Evolutionary conservation across 2,329 filamentous ascomycete genomes (phyloP).

Genomic region (Pseudophaeomoniella oleicola): DNA sequence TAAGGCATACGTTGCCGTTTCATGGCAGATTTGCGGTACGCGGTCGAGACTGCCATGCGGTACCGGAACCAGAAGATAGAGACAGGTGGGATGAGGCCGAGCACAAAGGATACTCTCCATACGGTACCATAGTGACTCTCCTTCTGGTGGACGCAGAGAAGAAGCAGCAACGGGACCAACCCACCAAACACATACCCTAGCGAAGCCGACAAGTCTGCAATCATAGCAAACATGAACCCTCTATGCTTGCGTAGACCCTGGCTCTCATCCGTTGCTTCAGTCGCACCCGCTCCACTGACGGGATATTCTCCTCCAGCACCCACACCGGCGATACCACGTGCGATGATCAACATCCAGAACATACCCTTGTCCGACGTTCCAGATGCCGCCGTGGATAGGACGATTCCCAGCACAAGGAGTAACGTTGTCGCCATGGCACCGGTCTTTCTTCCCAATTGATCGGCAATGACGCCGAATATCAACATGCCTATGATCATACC

Average conservation of each 20-base stretch:
- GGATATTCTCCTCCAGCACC: conserved; percentile 28
- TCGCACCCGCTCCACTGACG: conserved; percentile 26
- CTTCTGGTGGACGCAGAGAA: conserved; percentile 33
- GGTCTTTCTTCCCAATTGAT: conserved; percentile 34
- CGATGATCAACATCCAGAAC: conserved; percentile 37
- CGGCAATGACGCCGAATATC: conserved; percentile 35
- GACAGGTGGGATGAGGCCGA: conserved; percentile 35
- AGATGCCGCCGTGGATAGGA: conserved; percentile 30
- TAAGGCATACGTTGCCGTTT: conserved; percentile 33
- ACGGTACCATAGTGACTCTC: conserved; percentile 27
- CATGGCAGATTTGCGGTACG: conserved; percentile 32
- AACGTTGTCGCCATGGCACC: conserved; percentile 33
- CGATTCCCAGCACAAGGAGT: conserved; percentile 32
- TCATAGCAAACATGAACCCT: conserved; percentile 43
- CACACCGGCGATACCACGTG: conserved; percentile 28
- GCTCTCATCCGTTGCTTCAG: conserved; percentile 40
- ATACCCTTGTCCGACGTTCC: conserved; percentile 25
- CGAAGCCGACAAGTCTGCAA: conserved; percentile 34
- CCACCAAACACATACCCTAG: conserved; percentile 38
- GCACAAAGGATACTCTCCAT: conserved; percentile 36
- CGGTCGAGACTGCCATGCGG: conserved; percentile 36
- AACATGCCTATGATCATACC: conserved; percentile 44
- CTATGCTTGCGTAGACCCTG: conserved; percentile 28
- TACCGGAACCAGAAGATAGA: conserved; percentile 39
- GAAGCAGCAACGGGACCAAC: conserved; percentile 34